Evolutionary conservation across 345 rosid genomes (phyloP), one percentile per base, ranked within the genome.

Genomic region (Salix suchowensis): DNA sequence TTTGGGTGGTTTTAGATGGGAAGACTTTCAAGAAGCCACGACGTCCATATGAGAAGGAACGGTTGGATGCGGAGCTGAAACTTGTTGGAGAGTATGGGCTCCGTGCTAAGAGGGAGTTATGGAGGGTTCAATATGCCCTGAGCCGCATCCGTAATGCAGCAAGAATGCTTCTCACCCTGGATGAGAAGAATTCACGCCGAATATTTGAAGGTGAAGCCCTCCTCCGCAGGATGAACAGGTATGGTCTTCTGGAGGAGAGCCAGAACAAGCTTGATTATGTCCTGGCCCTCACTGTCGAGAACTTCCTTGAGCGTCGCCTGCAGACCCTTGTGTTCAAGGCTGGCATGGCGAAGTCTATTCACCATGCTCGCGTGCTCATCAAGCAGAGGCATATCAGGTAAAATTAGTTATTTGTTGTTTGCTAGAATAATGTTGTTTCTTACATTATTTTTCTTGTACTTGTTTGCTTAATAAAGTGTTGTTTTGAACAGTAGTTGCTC

Each of bases 251-350:
- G 72, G 80, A 77, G 6, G 80, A 77, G 80, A 72, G 54, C 58
- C 80, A 77, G 68, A 77, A 72, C 80, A 77, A 77, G 76, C 76
- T 77, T 37, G 80, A 72, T 77, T 77, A 77, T 54, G 80, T 77
- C 19, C 40, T 77, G 76, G 80, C 80, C 60, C 58, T 77, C 66
- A 77, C 80, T 16, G 80, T 77, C 3, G 80, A 77, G 76, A 77
- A 65, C 74, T 77, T 77, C 42, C 80, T 77, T 54, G 80, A 77
- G 66, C 76, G 80, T 26, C 80, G 80, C 71, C 72, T 77, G 15
- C 80, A 77, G 66, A 77, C 80, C 13, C 71, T 71, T 23, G 76
- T 77, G 23, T 77, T 77, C 80, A 77, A 77, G 50, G 30, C 80
- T 44, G 80, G 80, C 18, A 77, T 77, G 80, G 80, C 75, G 2